Evolutionary conservation across 2,329 filamentous ascomycete species (phyloP), one percentile per base, ranked within the genome.

Genomic region (Epichloe bromicola): DNA sequence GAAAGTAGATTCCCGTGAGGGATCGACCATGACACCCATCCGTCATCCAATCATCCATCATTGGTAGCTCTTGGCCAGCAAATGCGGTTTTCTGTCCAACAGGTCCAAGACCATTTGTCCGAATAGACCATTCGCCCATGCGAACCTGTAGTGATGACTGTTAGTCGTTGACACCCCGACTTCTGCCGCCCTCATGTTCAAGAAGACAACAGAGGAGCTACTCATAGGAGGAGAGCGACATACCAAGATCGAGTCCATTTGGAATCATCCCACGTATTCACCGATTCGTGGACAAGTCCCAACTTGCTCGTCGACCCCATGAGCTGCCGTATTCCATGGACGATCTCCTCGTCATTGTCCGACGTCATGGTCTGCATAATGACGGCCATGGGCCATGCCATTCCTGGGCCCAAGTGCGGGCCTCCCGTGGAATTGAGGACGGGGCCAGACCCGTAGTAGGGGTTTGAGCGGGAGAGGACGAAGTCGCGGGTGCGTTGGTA

Each of bases 71-170:
- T 60, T 67, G 33, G 60, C 59, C 33, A 80, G 64, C 52, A 95
- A 63, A 59, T 82, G 72, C 11, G 87, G 88, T 64, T 87, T 87
- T 63, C 87, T 73, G 56, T 79, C 75, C 44, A 82, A 81, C 48
- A 95, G 65, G 67, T 91, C 85, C 33, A 93, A 66, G 51, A 93
- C 78, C 53, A 86, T 87, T 69, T 91, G 85, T 12, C 86, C 85
- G 67, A 90, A 93, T n/a, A 94, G 79, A 0, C 85, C 88, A 62
- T 93, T 93, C 14, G 87, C 86, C 88, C 88, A 93, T 0, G 87
- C 84, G 63, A 93, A 94, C 85, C 86, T 89, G 30, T 30, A 11
- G 30, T 30, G 30, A 4, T 30, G 30, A 30, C 30, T 30, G 30
- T 30, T 30, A 30, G 30, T 30, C 30, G 30, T 11, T 10, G 30